phyloP scores from a whole-genome alignment of 352 stramenopile species.

The Globisporangium polare region DNA sequence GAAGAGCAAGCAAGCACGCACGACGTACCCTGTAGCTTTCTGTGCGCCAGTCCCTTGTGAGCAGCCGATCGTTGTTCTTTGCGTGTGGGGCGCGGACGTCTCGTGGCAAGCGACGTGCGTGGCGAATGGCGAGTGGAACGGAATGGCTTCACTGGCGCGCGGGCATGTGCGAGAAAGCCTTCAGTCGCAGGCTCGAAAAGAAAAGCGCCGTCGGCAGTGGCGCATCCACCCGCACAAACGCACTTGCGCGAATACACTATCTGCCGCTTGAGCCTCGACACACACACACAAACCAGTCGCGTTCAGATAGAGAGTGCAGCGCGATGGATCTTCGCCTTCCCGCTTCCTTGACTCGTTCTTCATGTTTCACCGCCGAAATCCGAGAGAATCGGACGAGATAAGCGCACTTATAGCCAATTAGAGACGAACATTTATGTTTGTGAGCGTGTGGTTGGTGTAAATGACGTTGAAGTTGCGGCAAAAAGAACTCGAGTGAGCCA shows the following conservation, averaged over 20 bases:
- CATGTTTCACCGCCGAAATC: background rate
- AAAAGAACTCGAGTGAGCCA: background rate
- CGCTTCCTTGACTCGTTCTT: background rate
- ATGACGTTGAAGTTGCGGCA: conserved; percentile 12
- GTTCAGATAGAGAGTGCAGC: background rate
- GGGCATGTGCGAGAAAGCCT: no score
- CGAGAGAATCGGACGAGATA: background rate
- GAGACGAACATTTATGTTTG: background rate
- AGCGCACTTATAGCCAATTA: conserved; percentile 1
- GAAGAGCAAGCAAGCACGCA: background rate
- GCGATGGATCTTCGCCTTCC: background rate
- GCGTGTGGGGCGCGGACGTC: no score
- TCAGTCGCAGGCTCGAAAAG: background rate
- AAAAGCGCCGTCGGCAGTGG: background rate
- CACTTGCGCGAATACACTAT: background rate
- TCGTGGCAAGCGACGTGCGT: no score
- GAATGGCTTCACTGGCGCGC: no score
- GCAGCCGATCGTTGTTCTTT: no score
- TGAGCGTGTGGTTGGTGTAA: conserved; percentile 1
- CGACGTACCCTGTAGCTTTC: background rate
- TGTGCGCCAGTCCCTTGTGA: background rate
- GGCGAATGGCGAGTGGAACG: no score
- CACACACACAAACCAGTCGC: background rate
- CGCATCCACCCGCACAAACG: background rate
- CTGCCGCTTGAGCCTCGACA: background rate